Base-by-base conservation (phyloP, 2,329 filamentous ascomycete species). In the Colletotrichum neosansevieriae region DNA sequence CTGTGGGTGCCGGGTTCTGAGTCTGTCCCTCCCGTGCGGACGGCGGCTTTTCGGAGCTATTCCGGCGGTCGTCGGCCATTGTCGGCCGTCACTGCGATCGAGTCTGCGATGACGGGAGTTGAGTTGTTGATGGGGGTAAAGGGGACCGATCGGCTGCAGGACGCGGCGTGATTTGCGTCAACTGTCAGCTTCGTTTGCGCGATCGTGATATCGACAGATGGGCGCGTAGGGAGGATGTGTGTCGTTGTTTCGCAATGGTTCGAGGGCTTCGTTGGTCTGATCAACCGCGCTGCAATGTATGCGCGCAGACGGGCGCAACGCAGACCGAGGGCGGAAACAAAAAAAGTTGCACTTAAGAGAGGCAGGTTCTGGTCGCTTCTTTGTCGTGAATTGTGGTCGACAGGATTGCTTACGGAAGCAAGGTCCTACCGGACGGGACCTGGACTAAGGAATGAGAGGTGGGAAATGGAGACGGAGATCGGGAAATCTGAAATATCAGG, bases 61-160 rank as follows among this genome's bases (percentile, higher is more conserved):
- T 32, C n/a, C 66, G 66, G 49, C 62, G 61, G 49, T 65, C 32
- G 49, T 65, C 61, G 61, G 54, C 66, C 66, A 69, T 69, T 40
- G 17, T 57, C 56, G 49, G 61, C 47, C 56, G 61, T 49, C 32
- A 19, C 36, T 13, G 58, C 24, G 9, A 34, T 24, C 21, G 40
- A 50, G 13, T 34, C 38, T 24, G 47, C 12, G 19, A 13, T n/a
- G n/a, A n/a, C n/a, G n/a, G n/a, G 7, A 9, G 29, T 29, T 29
- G 29, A n/a, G 6, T 11, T n/a, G 61, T 45, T 40, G 40, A 32
- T 21, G 36, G 34, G 45, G 17, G 38, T 15, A 38, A 29, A 24
- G 21, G 6, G 36, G 38, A 29, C 19, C 32, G 45, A 29, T 29
- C 32, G 45, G 10, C 29, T 38, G 38, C 13, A n/a, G 9, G 53